A percentile compares a stretch with the other conserved stretches of the same genome.
Evolutionary conservation across 805 yeast genomes (phyloP).

Genomic region (Candida pini): DNA sequence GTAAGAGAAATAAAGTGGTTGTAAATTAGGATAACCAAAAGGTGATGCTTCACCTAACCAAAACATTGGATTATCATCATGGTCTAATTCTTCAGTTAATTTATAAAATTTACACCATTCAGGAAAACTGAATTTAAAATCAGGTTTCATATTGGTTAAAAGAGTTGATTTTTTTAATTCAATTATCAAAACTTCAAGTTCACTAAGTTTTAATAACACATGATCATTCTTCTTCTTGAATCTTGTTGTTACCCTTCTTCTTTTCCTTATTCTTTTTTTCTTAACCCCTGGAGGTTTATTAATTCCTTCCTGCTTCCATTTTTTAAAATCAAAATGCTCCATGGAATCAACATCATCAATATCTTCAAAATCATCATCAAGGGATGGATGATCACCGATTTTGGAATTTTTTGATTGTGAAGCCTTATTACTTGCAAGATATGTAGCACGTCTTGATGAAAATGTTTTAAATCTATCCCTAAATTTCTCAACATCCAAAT

Average conservation of each 20-base stretch:
- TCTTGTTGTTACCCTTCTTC: slow-evolving; percentile 7
- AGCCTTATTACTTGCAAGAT: too few species aligned
- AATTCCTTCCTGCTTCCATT: too few species aligned
- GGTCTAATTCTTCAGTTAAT: slow-evolving; percentile 24
- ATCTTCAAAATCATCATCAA: too few species aligned
- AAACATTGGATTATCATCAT: slow-evolving; percentile 27
- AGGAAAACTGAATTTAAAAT: slow-evolving; percentile 38
- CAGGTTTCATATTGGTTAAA: slow-evolving; percentile 35
- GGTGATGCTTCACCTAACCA: slow-evolving; percentile 73
- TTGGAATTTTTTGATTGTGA: too few species aligned
- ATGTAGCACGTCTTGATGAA: slow-evolving; percentile 1
- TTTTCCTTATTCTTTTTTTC: neutral
- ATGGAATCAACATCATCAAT: too few species aligned
- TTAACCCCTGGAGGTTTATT: too few species aligned
- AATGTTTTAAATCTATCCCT: slow-evolving; percentile 1
- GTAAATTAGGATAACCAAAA: slow-evolving; percentile 59
- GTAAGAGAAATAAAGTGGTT: slow-evolving; percentile 52
- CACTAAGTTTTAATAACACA: slow-evolving; percentile 15
- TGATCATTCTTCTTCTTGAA: slow-evolving; percentile 24
- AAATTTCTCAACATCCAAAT: slow-evolving; percentile 12
- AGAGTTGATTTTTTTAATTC: slow-evolving; percentile 27
- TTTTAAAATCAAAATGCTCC: too few species aligned
- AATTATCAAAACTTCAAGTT: slow-evolving; percentile 22
- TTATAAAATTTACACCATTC: slow-evolving; percentile 45
- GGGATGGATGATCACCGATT: too few species aligned